Evolutionary conservation across 2,329 filamentous ascomycete genomes (phyloP), one percentile per base, ranked within the genome.

Genomic region (Hypomyces perniciosus): DNA sequence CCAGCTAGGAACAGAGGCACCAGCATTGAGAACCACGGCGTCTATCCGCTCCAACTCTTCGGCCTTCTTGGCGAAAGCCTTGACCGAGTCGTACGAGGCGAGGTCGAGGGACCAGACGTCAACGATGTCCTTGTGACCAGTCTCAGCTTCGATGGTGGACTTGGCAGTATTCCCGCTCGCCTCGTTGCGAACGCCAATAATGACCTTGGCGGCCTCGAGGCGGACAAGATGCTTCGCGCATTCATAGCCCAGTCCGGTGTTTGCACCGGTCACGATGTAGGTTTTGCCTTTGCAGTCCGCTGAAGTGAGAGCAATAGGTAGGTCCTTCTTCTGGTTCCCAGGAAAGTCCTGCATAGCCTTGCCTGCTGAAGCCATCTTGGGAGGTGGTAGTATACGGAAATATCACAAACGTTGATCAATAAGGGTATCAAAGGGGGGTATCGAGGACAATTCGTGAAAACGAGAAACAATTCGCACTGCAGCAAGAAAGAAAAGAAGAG

Each of bases 51-150:
- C 65, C 30, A 76, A 58, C 5, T 55, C 40, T 8, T 55, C 44
- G 1, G 57, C 53, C 10, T 62, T 53, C 4, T 55, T 54, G 8
- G 63, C 68, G 53, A 79, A 78, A 48, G 42, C 62, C 40, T 56
- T 54, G 38, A 68, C 56, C 39, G 60, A 63, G 1, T 57, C 69
- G 59, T 70, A 73, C 3, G 62, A 69, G 4, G 54, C 47, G 44
- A 78, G 68, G 52, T 78, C 72, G 6, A 77, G 56, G 4, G 64
- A 42, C 72, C 73, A 78, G 10, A 76, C 69, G 28, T 74, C 67
- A 13, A 74, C 61, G 1, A 62, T 51, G 2, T 54, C 55, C 0
- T 53, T 41, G 28, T 55, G 56, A 1, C 50, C 39, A 0, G 61
- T 70, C 2, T 60, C 56, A 6, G 58, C 59, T 30, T 69, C 63